phyloP scores from a whole-genome alignment of 2,329 filamentous ascomycete genomes.

The Trichoderma sp. region DNA sequence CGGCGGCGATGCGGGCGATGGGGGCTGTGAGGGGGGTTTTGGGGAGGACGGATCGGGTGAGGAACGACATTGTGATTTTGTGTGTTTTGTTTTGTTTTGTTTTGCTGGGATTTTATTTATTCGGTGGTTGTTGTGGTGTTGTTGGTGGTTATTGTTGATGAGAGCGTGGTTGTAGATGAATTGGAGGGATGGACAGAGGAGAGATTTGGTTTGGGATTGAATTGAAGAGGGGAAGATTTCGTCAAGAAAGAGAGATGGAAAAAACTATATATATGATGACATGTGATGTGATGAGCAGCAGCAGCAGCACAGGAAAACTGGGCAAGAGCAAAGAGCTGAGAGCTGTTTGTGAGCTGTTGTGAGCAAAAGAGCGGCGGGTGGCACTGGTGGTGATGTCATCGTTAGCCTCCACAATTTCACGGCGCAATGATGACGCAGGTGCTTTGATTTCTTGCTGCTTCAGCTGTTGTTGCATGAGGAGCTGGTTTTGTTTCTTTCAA shows the following conservation, averaged over 20 bases:
- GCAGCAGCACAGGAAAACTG: background rate
- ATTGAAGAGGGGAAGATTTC: no score
- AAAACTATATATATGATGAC: background rate
- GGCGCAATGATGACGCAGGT: slow-evolving; percentile 28
- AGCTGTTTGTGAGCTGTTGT: background rate
- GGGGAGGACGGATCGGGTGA: slow-evolving; percentile 22
- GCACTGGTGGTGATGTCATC: slow-evolving; percentile 28
- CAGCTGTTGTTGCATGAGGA: background rate
- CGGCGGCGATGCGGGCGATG: slow-evolving; percentile 43
- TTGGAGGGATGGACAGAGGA: no score
- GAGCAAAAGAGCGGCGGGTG: background rate
- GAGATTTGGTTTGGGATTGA: no score
- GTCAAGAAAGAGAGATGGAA: background rate
- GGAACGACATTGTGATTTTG: slow-evolving; percentile 24
- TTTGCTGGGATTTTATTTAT: background rate
- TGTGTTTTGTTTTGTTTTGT: background rate
- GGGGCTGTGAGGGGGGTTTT: slow-evolving; percentile 31
- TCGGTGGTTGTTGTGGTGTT: no score
- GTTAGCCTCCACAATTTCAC: slow-evolving; percentile 20
- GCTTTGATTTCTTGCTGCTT: background rate
- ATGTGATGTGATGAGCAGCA: background rate
- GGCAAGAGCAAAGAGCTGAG: slow-evolving; percentile 5
- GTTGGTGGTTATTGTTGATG: no score
- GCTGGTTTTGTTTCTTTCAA: background rate
- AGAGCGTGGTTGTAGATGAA: no score